Base-by-base conservation (phyloP, 768 basidiomycete species). In the Lactarius hengduanensis region DNA sequence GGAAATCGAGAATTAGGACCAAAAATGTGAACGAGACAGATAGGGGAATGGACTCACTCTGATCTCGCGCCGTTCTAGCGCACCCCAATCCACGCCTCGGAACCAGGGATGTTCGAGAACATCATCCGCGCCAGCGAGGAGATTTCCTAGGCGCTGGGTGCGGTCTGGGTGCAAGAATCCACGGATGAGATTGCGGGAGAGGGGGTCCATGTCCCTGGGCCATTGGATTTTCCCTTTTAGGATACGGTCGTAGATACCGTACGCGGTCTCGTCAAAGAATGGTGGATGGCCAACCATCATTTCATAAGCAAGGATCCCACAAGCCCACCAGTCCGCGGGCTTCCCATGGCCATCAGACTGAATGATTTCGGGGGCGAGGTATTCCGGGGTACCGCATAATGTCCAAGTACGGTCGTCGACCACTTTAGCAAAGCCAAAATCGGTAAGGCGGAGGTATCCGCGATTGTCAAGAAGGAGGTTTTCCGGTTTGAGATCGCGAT, bases 311-410 rank as follows among this genome's bases (percentile, higher is more conserved):
- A 99, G 81, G 56, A 98, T 92, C 22, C 97, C 97, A 72, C 95
- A 90, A 10, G 97, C 96, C 97, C 97, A 99, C 95, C 95, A 99
- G 75, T 99, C 96, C 7, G 95, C 96, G 10, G 96, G 95, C 76
- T 97, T 96, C 13, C 95, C 95, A 77, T 99, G 97, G 13, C 97
- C 97, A 69, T 96, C 95, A 7, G 93, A 94, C 73, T 96, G 90
- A 65, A 99, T 97, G 65, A 99, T 97, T 78, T 99, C 97, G 22
- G 97, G 97, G 3, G 97, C 96, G 43, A 99, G 87, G 75, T 99
- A 98, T 78, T 96, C 94, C 22, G 94, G 94, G 11, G 94, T 96
- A 41, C 94, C 94, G 73, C 97, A 99, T 38, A 99, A 82, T 8
- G 97, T 99, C 88, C 92, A 98, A 7, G 97, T 98, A 76, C 96